These are phyloP conservation scores for Abelmoschus esculentus DNA, from an alignment of 345 rosid species.

Conservation along the genomic window DNA sequence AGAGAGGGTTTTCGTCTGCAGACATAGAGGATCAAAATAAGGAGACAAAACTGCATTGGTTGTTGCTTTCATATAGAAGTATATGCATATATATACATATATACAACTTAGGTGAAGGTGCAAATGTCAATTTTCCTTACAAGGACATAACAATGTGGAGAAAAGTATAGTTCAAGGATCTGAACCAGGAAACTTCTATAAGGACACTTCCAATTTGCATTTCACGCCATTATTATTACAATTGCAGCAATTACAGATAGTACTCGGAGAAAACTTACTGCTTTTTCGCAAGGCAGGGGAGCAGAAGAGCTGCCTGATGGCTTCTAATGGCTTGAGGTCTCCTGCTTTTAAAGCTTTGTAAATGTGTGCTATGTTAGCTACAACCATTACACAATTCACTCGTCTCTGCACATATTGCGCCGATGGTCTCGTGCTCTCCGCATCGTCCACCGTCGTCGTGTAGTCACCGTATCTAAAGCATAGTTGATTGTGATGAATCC, in stretches of 20 bases:
- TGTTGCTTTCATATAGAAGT: not conserved
- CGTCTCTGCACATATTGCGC: slow-evolving; percentile 37
- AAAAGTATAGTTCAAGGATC: not conserved
- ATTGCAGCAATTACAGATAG: not conserved
- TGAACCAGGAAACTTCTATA: not conserved
- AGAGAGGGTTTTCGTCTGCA: slow-evolving; percentile 48
- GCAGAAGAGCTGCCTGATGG: slow-evolving; percentile 35
- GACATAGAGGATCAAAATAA: not conserved
- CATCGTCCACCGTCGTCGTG: slow-evolving; percentile 13
- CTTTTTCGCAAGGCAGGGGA: slow-evolving; percentile 35
- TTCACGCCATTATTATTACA: no score
- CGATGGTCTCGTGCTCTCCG: slow-evolving; percentile 22
- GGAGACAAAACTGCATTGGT: not conserved
- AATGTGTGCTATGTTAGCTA: slow-evolving; percentile 41
- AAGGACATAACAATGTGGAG: not conserved
- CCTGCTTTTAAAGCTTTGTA: slow-evolving; percentile 34
- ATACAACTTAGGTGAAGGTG: not conserved
- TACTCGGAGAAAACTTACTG: slow-evolving; percentile 30
- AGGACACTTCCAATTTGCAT: not conserved
- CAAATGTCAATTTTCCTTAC: not conserved
- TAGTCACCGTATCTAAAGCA: slow-evolving; percentile 33
- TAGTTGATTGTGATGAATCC: slow-evolving; percentile 49
- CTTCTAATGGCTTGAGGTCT: slow-evolving; percentile 35
- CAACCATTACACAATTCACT: slow-evolving; percentile 46
- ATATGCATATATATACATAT: no score